Conservation (phyloP, 1,284 basidiomycete genomes). For the Earliella scabrosa region DNA sequence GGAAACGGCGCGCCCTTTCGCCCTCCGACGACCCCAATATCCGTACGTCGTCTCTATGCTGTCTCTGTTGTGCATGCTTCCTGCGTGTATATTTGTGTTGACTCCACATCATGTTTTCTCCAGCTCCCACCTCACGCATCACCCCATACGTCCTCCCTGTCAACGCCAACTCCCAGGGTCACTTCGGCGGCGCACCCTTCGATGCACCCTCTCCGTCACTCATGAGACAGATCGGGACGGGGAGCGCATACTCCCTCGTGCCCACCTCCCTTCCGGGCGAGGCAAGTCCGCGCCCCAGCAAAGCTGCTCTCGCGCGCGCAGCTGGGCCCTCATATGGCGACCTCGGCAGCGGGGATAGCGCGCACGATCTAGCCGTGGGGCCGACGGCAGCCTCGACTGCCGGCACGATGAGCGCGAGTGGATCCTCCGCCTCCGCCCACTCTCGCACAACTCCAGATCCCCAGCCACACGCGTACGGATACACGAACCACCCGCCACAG, state of each 20-base stretch:
- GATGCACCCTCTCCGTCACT: not conserved
- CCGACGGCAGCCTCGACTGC: not conserved
- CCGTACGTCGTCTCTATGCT: not conserved
- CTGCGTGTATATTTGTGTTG: not conserved
- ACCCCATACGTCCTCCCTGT: slow-evolving; percentile 13
- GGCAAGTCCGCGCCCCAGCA: not conserved
- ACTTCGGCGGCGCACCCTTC: not conserved
- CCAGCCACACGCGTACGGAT: not conserved
- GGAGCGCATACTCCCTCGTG: slow-evolving; percentile 3
- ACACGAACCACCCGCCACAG: not conserved
- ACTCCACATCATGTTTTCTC: not conserved
- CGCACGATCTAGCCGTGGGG: not conserved
- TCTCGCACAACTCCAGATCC: not conserved
- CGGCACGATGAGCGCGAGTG: no score
- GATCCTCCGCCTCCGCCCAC: not conserved
- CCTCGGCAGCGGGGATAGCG: not conserved
- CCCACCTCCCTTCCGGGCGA: not conserved
- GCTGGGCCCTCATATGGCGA: not conserved
- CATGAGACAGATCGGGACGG: not conserved
- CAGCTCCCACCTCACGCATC: not conserved
- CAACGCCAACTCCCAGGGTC: slow-evolving; percentile 1
- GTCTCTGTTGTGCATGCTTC: not conserved
- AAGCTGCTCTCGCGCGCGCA: not conserved
- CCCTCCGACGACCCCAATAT: not conserved
- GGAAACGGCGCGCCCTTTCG: not conserved